Percentiles rank a stretch among this genome's conserved stretches.
Conservation (phyloP, 2,329 filamentous ascomycete genomes). For the Aspergillus uvarum region DNA sequence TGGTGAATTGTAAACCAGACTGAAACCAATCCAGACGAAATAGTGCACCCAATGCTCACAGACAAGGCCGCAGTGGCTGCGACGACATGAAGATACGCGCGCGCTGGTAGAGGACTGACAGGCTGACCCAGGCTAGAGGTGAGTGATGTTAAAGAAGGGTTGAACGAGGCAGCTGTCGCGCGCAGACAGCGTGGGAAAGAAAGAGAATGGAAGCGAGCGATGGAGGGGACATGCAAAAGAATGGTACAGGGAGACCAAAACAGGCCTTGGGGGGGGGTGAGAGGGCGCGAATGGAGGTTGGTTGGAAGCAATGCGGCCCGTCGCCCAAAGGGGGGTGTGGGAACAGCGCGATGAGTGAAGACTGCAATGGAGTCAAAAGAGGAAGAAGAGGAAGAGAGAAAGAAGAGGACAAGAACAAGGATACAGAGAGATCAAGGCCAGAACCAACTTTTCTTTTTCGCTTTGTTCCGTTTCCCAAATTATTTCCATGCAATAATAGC, state of each 20-base stretch:
- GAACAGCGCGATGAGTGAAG: neutral
- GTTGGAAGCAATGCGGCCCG: neutral
- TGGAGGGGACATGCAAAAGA: neutral
- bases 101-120: neutral
- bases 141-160: neutral
- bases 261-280: neutral
- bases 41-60: neutral
- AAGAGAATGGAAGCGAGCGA: neutral
- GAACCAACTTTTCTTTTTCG: too few species aligned
- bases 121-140: neutral
- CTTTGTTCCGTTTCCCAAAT: too few species aligned
- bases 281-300: neutral
- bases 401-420: conserved; percentile 6
- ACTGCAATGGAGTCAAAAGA: neutral
- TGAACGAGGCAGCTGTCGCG: neutral
- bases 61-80: neutral
- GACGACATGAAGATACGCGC: neutral
- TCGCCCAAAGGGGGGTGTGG: conserved; percentile 2
- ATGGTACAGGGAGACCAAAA: neutral
- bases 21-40: conserved; percentile 10
- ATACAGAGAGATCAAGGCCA: neutral
- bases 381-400: conserved; percentile 1
- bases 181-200: neutral
- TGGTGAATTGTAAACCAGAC: neutral
- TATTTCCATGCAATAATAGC: too few species aligned